Evolutionary conservation across 2,329 filamentous ascomycete species (phyloP).

Genomic region (Aspergillus chevalieri): DNA sequence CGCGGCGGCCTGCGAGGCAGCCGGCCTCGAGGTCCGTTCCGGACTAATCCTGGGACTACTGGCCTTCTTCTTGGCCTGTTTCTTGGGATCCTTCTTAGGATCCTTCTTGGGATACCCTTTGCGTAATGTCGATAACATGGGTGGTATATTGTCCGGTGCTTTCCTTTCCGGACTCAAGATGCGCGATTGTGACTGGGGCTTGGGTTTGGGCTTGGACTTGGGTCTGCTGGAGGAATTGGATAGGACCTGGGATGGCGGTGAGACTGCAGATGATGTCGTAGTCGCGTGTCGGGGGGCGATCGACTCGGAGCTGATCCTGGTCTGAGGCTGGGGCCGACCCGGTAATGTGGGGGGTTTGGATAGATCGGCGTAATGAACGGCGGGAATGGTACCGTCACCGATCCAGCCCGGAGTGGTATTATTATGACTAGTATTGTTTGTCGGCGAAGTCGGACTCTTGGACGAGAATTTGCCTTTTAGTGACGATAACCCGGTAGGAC

Average conservation of each 20-base stretch:
- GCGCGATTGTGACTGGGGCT: constrained; percentile 20
- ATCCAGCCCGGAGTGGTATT: constrained; percentile 54
- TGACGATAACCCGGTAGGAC: constrained; percentile 4
- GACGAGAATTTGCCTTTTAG: constrained; percentile 22
- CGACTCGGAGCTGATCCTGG: constrained; percentile 18
- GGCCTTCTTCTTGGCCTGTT: constrained; percentile 30
- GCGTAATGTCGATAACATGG: constrained; percentile 45
- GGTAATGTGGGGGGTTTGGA: constrained; percentile 62
- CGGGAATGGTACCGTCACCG: constrained; percentile 74
- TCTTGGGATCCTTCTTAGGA: constrained; percentile 38
- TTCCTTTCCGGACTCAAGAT: constrained; percentile 60
- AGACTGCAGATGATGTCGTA: constrained; percentile 10
- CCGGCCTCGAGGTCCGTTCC: constrained; percentile 43
- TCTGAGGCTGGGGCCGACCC: constrained; percentile 27
- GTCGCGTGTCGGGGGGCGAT: constrained; percentile 8
- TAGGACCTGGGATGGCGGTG: constrained; percentile 18
- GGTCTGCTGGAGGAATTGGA: constrained; percentile 33
- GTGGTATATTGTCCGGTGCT: constrained; percentile 37
- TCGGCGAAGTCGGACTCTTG: constrained; percentile 14
- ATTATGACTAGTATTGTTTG: not conserved
- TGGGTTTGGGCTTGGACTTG: constrained; percentile 36
- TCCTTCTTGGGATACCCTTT: constrained; percentile 40
- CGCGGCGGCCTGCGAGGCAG: constrained; percentile 58
- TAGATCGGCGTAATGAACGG: constrained; percentile 72
- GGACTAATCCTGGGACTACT: constrained; percentile 2